Evolutionary conservation across 495 filamentous ascomycete genomes (phyloP).

Genomic region (Amphirosellinia nigrospora): DNA sequence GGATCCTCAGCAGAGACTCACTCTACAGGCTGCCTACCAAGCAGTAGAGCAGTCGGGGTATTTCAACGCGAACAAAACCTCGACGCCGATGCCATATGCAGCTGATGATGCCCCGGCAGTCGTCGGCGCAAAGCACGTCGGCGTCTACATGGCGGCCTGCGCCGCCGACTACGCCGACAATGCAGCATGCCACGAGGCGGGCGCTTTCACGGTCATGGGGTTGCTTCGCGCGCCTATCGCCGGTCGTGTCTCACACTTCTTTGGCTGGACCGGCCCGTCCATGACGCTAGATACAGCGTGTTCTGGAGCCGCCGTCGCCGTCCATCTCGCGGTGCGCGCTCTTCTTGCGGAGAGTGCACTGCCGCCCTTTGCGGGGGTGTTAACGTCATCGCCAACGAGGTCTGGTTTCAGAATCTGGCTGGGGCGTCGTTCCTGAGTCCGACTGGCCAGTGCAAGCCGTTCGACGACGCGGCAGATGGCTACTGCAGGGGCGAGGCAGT

Average conservation of each 20-base stretch:
- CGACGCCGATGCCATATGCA: no score
- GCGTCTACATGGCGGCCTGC: not conserved
- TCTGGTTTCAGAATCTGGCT: constrained; percentile 37
- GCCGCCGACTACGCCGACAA: constrained; percentile 31
- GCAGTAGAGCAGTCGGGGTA: no score
- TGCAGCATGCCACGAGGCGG: constrained; percentile 18
- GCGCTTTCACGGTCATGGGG: constrained; percentile 15
- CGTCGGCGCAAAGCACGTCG: no score
- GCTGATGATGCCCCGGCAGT: no score
- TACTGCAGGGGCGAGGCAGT: constrained; percentile 69
- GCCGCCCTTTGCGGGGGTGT: constrained; percentile 44
- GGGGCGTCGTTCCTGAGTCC: constrained; percentile 44
- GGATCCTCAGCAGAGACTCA: no score
- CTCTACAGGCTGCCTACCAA: no score
- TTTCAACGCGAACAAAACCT: no score
- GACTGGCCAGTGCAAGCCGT: constrained; percentile 57
- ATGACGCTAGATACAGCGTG: constrained; percentile 60
- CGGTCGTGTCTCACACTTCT: constrained; percentile 42
- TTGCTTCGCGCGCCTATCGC: constrained; percentile 1
- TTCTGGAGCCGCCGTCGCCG: constrained; percentile 47
- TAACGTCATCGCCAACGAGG: not conserved
- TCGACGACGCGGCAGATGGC: constrained; percentile 66
- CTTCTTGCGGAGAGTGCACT: constrained; percentile 44
- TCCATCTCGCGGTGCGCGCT: constrained; percentile 47
- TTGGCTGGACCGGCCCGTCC: constrained; percentile 53